Percentiles rank a stretch among this genome's conserved stretches.
Conservation (phyloP, 768 basidiomycete genomes). For the Lanmaoa pseudosensibilis region DNA sequence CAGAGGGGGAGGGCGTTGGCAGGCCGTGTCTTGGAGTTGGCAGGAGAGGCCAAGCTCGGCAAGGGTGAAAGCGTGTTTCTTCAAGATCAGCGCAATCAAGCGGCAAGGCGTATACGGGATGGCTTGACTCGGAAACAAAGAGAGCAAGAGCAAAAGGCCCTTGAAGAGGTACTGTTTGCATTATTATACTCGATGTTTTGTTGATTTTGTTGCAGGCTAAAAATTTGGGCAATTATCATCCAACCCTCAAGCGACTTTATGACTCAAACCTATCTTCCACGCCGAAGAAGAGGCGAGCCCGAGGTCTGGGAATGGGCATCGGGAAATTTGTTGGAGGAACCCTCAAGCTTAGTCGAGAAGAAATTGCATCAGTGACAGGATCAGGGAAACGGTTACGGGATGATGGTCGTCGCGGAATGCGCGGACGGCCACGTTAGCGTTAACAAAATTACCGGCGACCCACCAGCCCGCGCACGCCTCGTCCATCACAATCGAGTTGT, state of each 20-base stretch:
- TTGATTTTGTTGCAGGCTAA: constrained; percentile 57
- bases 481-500: neutral
- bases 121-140: constrained; percentile 64
- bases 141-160: constrained; percentile 49
- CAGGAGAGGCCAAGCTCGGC: constrained; percentile 68
- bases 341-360: constrained; percentile 61
- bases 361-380: constrained; percentile 47
- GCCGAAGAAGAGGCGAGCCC: constrained; percentile 48
- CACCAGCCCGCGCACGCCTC: neutral
- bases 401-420: neutral
- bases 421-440: constrained; percentile 6
- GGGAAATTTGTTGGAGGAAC: constrained; percentile 73
- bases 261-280: constrained; percentile 35
- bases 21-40: constrained; percentile 73
- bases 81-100: constrained; percentile 63
- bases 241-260: constrained; percentile 68
- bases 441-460: neutral
- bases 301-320: constrained; percentile 76
- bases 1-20: constrained; percentile 72
- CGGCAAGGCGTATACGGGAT: constrained; percentile 69
- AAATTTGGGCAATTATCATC: constrained; percentile 83
- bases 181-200: neutral
- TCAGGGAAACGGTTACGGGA: constrained; percentile 6
- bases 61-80: constrained; percentile 68
- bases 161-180: constrained; percentile 63